These are phyloP conservation scores for Trichoderma sp. DNA, from an alignment of 2,329 filamentous ascomycete species.

Conservation along the genomic window DNA sequence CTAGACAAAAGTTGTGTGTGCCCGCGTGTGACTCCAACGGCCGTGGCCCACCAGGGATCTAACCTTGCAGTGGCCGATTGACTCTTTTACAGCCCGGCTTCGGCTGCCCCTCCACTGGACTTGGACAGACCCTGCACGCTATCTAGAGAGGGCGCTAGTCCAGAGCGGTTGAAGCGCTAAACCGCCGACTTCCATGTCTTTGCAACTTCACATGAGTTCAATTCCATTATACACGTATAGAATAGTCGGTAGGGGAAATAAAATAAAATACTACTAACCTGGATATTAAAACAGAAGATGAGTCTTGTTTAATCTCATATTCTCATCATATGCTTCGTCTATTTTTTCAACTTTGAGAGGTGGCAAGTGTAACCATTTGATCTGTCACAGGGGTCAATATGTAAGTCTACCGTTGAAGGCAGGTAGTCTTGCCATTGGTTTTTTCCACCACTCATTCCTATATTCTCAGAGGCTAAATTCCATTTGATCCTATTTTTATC, in stretches of 20 bases:
- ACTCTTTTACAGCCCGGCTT: constrained; percentile 17
- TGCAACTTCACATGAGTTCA: background rate
- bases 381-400: too few species aligned
- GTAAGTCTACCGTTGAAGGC: too few species aligned
- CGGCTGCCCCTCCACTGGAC: constrained; percentile 1
- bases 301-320: background rate
- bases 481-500: background rate
- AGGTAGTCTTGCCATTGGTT: background rate
- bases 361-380: too few species aligned
- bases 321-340: background rate
- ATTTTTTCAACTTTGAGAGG: background rate
- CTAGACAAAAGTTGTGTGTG: constrained; percentile 14
- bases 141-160: background rate
- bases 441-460: background rate
- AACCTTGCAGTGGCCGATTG: constrained; percentile 6
- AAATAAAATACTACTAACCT: background rate
- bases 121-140: background rate
- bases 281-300: background rate
- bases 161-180: background rate
- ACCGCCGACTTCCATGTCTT: background rate
- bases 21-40: constrained; percentile 15
- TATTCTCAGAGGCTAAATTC: background rate
- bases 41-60: constrained; percentile 2
- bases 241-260: background rate
- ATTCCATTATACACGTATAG: background rate